Percentiles rank a stretch among this genome's conserved stretches.
phyloP scores from a whole-genome alignment of 2,329 filamentous ascomycete genomes.

The Alternaria postmessia region DNA sequence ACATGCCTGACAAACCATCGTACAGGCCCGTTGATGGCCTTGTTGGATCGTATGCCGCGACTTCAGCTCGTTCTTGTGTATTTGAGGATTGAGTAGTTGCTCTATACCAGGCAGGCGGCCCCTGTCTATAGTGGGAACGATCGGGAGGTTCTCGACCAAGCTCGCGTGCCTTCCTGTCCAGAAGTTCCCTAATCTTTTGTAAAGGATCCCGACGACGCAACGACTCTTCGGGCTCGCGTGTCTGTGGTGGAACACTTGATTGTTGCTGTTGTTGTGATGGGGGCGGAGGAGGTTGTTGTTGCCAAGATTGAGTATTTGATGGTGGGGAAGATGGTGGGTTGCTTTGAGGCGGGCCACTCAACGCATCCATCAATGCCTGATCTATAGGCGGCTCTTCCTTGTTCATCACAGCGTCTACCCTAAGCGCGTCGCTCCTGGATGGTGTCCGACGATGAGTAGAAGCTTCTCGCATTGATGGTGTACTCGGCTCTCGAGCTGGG shows the following conservation, averaged over 20 bases:
- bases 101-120: conserved; percentile 2
- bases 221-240: conserved; percentile 32
- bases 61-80: conserved; percentile 30
- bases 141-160: conserved; percentile 28
- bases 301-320: conserved; percentile 24
- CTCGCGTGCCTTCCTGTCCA: conserved; percentile 38
- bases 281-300: conserved; percentile 1
- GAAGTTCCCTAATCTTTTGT: conserved; percentile 35
- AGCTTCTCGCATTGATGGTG: conserved; percentile 23
- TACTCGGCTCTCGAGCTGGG: conserved; percentile 26
- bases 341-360: conserved; percentile 25
- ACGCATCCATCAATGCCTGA: conserved; percentile 31
- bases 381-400: conserved; percentile 34
- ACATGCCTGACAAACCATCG: conserved; percentile 29
- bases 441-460: conserved; percentile 28
- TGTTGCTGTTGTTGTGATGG: not conserved
- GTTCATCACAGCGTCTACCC: conserved; percentile 30
- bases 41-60: conserved; percentile 34
- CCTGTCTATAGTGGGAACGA: conserved; percentile 23
- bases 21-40: conserved; percentile 35
- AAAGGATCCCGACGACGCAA: conserved; percentile 38
- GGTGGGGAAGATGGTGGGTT: conserved; percentile 33
- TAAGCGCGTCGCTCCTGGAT: conserved; percentile 26
- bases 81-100: not conserved
- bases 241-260: conserved; percentile 21